These are phyloP conservation scores for Cichorium intybus DNA, from an alignment of 140 eudicot genomes.

Conservation along the genomic window DNA sequence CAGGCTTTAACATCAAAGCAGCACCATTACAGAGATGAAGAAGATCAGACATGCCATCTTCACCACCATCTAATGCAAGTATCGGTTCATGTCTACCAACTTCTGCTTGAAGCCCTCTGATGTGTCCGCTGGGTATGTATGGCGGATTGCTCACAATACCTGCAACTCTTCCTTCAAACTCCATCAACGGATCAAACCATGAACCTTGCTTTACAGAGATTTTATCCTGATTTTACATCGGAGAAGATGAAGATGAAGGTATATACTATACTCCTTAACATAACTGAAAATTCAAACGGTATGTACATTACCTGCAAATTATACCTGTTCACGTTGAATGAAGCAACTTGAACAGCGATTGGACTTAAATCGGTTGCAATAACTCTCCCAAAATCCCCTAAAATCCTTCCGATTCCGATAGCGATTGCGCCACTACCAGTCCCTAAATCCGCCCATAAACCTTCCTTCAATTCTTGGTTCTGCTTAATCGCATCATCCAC, in stretches of 20 bases:
- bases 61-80: constrained; percentile 93
- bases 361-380: constrained; percentile 74
- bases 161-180: constrained; percentile 54
- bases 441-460: constrained; percentile 94
- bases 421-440: constrained; percentile 96
- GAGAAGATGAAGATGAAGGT: neutral
- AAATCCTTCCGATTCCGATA: constrained; percentile 64
- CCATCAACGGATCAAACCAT: constrained; percentile 86
- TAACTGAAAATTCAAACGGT: neutral
- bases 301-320: constrained; percentile 76
- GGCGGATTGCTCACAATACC: constrained; percentile 98
- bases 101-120: constrained; percentile 76
- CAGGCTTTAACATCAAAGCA: constrained; percentile 67
- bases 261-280: neutral
- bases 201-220: constrained; percentile 67
- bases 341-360: constrained; percentile 73
- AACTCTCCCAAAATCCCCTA: constrained; percentile 64
- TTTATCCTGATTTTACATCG: constrained; percentile 44
- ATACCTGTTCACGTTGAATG: constrained; percentile 71
- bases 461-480: constrained; percentile 41
- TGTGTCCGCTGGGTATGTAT: constrained; percentile 76
- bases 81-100: constrained; percentile 83
- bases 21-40: constrained; percentile 69
- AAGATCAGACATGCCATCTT: constrained; percentile 68
- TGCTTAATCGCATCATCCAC: constrained; percentile 42